Evolutionary conservation across 306 rosid species (phyloP), one percentile per base, ranked within the genome.

Genomic region (Fragaria ananassa): DNA sequence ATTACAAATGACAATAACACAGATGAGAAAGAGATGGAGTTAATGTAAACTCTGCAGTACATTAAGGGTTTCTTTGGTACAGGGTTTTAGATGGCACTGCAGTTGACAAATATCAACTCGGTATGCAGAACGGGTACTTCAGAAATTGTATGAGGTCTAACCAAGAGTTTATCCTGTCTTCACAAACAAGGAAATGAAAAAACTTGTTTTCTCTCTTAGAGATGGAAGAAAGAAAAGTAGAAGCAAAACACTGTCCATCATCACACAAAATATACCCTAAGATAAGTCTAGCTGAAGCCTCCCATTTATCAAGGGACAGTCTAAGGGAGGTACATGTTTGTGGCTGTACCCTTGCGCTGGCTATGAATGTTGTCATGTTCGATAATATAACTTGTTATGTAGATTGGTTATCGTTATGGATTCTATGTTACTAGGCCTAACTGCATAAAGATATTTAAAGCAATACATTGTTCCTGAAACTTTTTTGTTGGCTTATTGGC

Each of bases 301-400:
- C 65, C 37, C 34, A 58, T 58, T 25, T 60, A 60, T 25, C 66
- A 2, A 60, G 39, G 66, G 29, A 57, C 34, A 21, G 34, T 10
- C 34, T 61, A 29, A 29, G 10, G 67, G 39, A 61, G 19, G 19
- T 29, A 29, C 25, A 13, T 14, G 44, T 41, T 6, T 41, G 44
- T 41, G 44, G 44, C 47, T 9, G 35, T 71, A 19, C 19, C n/a
- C 61, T 27, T 49, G 39, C 9, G 27, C 74, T 9, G n/a, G 44
- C 74, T 35, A 53, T 29, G 42, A 44, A 18, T 71, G 45, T 58
- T 71, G 44, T 50, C 62, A 31, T 50, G 23, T 71, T 71, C 17
- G 61, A 42, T 15, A 14, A 46, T 23, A 10, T 17, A 23, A 29
- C 35, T 69, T 14, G 53, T 15, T 9, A 35, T 8, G 3, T 69